Evolutionary conservation across 1,139 yeast genomes (phyloP), one percentile per base, ranked within the genome.

Genomic region (Magnusiomyces suaveolens): DNA sequence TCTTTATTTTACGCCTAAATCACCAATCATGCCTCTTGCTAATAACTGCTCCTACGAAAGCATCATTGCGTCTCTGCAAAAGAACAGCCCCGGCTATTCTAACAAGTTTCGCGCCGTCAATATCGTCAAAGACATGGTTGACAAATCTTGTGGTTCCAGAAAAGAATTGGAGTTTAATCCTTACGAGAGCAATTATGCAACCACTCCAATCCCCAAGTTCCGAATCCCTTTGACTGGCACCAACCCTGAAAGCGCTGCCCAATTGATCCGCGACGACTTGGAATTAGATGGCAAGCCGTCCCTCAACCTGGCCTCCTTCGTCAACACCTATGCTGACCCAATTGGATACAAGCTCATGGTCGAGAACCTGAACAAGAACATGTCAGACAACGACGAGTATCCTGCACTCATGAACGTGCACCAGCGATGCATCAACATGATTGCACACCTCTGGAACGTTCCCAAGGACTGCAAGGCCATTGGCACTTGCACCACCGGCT

Each of bases 401-500:
- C 97, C 97, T 10, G 84, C 90, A 48, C 70, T 89, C 69, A 76
- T 87, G 65, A 92, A 84, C 57, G 68, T 87, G 61, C 95, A 90
- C 61, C 78, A 82, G 59, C 79, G 96, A 62, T 88, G 96, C 71
- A 79, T 89, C 57, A 78, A 89, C 39, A 89, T 89, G 64, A 68
- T 89, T 59, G 81, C 89, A 25, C 79, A 83, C 63, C 70, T 89
- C 63, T 89, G 97, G 97, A 75, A 87, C 66, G 90, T 89, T 14
- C 86, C 86, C 53, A 67, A 64, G 20, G 70, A 69, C 43, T 75
- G 75, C 51, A 72, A 72, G 33, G 84, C 92, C 2, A 75, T 87
- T 38, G 97, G 97, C 33, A 82, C 95, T 21, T 94, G 96, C 46
- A 87, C 96, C 54, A 89, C 96, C 1, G 97, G 97, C 3, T 87